Conservation (phyloP, 2,329 filamentous ascomycete species). For the Didymella segeticola region DNA sequence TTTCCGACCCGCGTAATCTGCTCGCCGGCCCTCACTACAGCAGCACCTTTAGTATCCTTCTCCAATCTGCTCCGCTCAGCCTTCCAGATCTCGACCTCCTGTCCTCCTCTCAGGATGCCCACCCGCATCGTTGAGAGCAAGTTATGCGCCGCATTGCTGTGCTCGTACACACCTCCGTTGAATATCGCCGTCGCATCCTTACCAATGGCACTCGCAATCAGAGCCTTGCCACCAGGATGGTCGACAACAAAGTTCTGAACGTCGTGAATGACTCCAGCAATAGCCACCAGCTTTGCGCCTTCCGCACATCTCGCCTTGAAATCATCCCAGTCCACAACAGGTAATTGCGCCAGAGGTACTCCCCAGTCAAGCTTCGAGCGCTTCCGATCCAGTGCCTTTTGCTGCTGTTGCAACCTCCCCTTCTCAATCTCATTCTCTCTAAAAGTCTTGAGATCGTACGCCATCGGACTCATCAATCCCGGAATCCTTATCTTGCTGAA, state of each 20-base stretch:
- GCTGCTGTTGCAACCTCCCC: conserved; percentile 49
- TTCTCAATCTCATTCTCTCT: conserved; percentile 51
- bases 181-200: conserved; percentile 51
- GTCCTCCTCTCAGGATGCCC: conserved; percentile 47
- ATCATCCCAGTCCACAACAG: conserved; percentile 50
- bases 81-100: conserved; percentile 52
- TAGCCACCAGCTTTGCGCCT: conserved; percentile 42
- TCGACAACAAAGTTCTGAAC: conserved; percentile 45
- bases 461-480: conserved; percentile 31
- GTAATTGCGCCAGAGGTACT: conserved; percentile 44
- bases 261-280: conserved; percentile 50
- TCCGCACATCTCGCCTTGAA: conserved; percentile 37
- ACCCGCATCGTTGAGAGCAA: conserved; percentile 49
- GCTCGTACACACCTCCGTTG: conserved; percentile 50
- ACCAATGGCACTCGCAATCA: conserved; percentile 46
- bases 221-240: conserved; percentile 48
- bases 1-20: conserved; percentile 81
- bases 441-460: conserved; percentile 50
- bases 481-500: conserved; percentile 39
- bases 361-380: conserved; percentile 49
- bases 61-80: conserved; percentile 56
- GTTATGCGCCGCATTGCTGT: conserved; percentile 51
- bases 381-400: conserved; percentile 49
- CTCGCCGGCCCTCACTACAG: conserved; percentile 79
- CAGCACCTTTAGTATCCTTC: conserved; percentile 76